Base-by-base conservation (phyloP, 2,329 filamentous ascomycete genomes). In the Aspergillus eucalypticola region DNA sequence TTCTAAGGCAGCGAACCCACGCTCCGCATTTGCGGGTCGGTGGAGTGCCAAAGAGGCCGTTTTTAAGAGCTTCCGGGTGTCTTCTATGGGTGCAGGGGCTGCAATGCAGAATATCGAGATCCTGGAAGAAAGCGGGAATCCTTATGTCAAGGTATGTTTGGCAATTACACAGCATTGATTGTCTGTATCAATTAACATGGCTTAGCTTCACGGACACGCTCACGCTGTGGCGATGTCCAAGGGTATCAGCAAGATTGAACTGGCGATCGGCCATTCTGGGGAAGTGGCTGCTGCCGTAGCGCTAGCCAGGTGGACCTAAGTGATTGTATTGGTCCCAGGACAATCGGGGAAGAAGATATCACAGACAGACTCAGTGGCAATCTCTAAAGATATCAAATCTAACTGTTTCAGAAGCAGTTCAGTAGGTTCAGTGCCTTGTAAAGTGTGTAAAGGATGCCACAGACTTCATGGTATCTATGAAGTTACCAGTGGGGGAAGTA, bases 1-100 rank as follows among this genome's bases (percentile, higher is more conserved):
- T 82, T 83, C 84, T 63, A 86, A 88, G 71, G 88, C 91, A 11
- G 81, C 92, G 3, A 88, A 86, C 73, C 90, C 92, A 1, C 91
- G 92, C 73, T 91, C 93, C 66, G 95, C 92, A 54, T 98, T 96
- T 78, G 91, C 94, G 7, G 63, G 63, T 3, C 63, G 92, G 67
- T 99, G 95, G 95, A 93, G 89, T 70, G 95, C 95, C 42, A 99
- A 99, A 82, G 95, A 99, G 58, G 64, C 64, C 2, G 63, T 65
- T 5, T 64, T 66, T 52, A 66, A 66, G 41, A 64, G 63, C 17
- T 54, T 66, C 3, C 64, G 61, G 13, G 61, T 63, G 2, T 8
- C 56, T 1, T 62, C 61, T 5, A 49, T 35, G 8, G 64, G 63
- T 7, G 48, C 60, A 13, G 60, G 60, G 15, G 54, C 63, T 19